Conservation (phyloP, 2,329 filamentous ascomycete genomes). For the Trichoderma aggressivum region DNA sequence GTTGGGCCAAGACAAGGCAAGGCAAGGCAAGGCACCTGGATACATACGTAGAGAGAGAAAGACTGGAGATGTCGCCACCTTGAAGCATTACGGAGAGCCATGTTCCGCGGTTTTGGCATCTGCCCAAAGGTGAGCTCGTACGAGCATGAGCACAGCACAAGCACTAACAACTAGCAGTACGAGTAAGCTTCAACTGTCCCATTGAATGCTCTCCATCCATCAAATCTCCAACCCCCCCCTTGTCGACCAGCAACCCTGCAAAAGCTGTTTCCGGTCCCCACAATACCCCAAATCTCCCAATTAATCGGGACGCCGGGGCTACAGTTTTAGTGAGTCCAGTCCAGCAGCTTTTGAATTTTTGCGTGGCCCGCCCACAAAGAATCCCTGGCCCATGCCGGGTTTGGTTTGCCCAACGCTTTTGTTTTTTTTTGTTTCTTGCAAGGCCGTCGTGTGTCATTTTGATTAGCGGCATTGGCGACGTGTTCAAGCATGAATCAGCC, state of each 20-base stretch:
- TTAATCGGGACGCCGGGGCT: constrained; percentile 11
- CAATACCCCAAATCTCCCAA: constrained; percentile 18
- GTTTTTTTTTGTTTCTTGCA: not conserved
- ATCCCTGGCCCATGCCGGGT: not conserved
- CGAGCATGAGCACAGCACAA: not conserved
- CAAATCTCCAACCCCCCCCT: too few relatives aligned
- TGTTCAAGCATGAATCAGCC: not conserved
- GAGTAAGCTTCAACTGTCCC: constrained; percentile 3
- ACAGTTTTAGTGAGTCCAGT: not conserved
- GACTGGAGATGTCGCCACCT: not conserved
- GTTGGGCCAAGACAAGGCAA: too few relatives aligned
- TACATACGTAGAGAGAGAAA: not conserved
- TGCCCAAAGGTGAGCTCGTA: not conserved
- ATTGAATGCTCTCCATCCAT: too few relatives aligned
- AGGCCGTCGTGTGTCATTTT: constrained; percentile 7
- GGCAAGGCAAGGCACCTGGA: not conserved
- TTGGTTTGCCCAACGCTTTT: constrained; percentile 6
- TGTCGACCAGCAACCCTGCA: not conserved
- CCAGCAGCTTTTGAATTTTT: not conserved
- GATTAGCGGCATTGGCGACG: constrained; percentile 5
- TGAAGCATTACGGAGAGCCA: not conserved
- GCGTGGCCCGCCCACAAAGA: not conserved
- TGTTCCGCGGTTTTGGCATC: not conserved
- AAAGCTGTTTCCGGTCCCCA: not conserved
- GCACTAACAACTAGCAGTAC: not conserved